Evolutionary conservation across 352 stramenopile species (phyloP).

Genomic region (Globisporangium nunn): DNA sequence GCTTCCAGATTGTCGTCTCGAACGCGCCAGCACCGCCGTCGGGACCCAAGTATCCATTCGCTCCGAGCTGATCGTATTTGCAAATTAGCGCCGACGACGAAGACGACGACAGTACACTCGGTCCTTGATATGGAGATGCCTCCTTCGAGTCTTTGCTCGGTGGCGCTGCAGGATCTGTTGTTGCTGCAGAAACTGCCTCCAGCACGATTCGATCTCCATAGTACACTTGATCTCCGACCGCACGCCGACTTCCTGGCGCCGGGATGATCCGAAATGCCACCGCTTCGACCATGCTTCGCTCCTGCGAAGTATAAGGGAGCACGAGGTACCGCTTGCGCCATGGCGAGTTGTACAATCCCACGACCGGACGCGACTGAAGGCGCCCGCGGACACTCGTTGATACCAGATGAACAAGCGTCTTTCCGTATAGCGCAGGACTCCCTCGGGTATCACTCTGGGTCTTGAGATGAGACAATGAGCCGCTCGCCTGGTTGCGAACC

Average conservation of each 20-base stretch:
- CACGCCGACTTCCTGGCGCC: constrained; percentile 37
- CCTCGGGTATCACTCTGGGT: constrained; percentile 18
- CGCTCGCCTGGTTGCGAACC: constrained; percentile 7
- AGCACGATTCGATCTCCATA: constrained; percentile 75
- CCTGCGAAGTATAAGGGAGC: constrained; percentile 61
- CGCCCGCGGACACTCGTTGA: constrained; percentile 70
- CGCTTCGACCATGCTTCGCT: constrained; percentile 60
- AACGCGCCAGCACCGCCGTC: constrained; percentile 67
- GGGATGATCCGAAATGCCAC: constrained; percentile 74
- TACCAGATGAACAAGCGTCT: constrained; percentile 63
- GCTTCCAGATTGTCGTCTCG: constrained; percentile 82
- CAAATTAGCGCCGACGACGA: constrained; percentile 24
- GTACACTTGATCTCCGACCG: constrained; percentile 60
- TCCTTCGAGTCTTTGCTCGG: constrained; percentile 4
- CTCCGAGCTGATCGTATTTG: constrained; percentile 79
- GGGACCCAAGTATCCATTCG: constrained; percentile 71
- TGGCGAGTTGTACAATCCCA: constrained; percentile 74
- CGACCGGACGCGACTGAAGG: constrained; percentile 59
- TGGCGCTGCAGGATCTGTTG: neutral
- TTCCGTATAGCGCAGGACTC: constrained; percentile 48
- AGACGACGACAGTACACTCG: constrained; percentile 9
- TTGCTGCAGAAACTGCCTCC: constrained; percentile 29
- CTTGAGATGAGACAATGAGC: constrained; percentile 11
- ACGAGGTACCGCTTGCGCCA: constrained; percentile 83
- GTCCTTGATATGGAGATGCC: constrained; percentile 7